Evolutionary conservation across 805 yeast species (phyloP).

Genomic region (Torulaspora delbrueckii): DNA sequence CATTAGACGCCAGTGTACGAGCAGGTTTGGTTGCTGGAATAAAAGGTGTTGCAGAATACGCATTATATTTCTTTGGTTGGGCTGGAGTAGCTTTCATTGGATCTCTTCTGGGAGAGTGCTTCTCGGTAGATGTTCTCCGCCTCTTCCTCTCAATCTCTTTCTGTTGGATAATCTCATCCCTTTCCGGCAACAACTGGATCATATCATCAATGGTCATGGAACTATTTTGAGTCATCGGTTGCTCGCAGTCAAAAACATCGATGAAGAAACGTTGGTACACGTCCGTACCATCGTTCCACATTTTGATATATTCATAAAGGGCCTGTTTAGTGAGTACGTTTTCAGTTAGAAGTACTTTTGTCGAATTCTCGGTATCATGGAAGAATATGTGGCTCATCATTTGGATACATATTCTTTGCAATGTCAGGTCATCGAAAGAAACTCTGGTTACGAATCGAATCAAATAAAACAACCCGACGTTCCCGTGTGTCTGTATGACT

Average conservation of each 20-base stretch:
- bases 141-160: background rate
- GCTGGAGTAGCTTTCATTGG: conserved; percentile 1
- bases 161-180: conserved; percentile 2
- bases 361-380: background rate
- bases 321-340: conserved; percentile 27
- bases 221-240: conserved; percentile 17
- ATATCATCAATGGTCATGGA: conserved; percentile 12
- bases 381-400: conserved; percentile 34
- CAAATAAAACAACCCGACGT: conserved; percentile 35
- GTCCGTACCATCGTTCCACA: conserved; percentile 37
- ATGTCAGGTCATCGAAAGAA: conserved; percentile 34
- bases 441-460: conserved; percentile 34
- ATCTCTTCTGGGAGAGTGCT: background rate
- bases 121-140: background rate
- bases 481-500: conserved; percentile 36
- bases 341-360: conserved; percentile 13
- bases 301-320: conserved; percentile 22
- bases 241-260: conserved; percentile 18
- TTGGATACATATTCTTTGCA: conserved; percentile 33
- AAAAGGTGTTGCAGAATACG: conserved; percentile 25
- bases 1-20: background rate
- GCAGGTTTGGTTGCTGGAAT: conserved; percentile 17
- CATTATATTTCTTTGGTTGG: conserved; percentile 18
- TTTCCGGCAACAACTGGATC: conserved; percentile 17
- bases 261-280: conserved; percentile 25